Base-by-base conservation (phyloP, 768 basidiomycete species). In the Pleurotus tuber-regium region DNA sequence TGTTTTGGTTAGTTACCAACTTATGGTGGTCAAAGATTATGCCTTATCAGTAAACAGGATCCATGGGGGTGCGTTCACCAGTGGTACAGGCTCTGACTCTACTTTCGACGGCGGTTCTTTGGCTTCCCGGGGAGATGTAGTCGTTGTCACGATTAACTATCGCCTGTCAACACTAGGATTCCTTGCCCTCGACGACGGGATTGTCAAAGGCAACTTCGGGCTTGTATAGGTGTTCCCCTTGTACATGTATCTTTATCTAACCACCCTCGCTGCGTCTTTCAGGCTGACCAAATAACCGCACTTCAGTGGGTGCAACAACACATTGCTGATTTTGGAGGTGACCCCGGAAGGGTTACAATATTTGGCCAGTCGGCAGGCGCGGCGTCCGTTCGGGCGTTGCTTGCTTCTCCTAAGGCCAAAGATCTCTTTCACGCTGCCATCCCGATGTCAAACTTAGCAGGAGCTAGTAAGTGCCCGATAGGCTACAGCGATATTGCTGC, bases 71-170 rank as follows among this genome's bases (percentile, higher is more conserved):
- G 75, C 74, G 10, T 77, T 73, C 51, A 72, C 69, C 1, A 55
- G 65, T 8, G 75, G 75, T 2, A 65, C 66, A 35, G 70, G 70
- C 4, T 67, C 67, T 9, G 71, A 74, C 54, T 54, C 67, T 0
- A 67, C 69, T 3, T 76, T 66, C 56, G 74, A 75, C 28, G 76
- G 77, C 1, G 71, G 75, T 2, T 75, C 69, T 59, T 43, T 74
- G 59, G 73, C 66, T 2, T 75, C 75, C 18, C 77, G 71, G 21
- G 82, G 82, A 3, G 76, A 81, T 50, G 76, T 86, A 19, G 75
- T 86, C 29, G 70, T 84, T 46, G 83, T 84, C 8, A 82, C 84
- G 0, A 76, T 84, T 6, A 83, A 87, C 63, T 86, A 86, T 62
- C 79, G 80, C 12, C 73, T 87, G 21, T 73, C 74, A 44, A 76